phyloP scores from a whole-genome alignment of 2,329 filamentous ascomycete genomes.

The Penicillium oxalicum region DNA sequence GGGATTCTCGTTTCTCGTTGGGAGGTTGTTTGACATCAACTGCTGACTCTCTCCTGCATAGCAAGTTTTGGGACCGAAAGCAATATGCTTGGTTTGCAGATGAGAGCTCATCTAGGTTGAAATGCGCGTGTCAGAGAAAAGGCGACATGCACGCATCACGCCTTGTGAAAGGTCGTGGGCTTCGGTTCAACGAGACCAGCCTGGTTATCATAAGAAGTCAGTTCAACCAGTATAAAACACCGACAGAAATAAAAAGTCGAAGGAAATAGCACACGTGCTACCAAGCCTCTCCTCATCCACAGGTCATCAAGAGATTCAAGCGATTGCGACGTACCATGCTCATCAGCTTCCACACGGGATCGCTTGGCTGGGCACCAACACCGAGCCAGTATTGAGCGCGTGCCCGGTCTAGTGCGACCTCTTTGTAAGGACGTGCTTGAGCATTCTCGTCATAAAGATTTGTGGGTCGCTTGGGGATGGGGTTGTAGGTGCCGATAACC shows the following conservation, averaged over 20 bases:
- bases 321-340: slow-evolving; percentile 57
- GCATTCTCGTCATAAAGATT: slow-evolving; percentile 44
- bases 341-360: slow-evolving; percentile 80
- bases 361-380: slow-evolving; percentile 89
- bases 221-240: slow-evolving; percentile 3
- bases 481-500: slow-evolving; percentile 69
- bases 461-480: slow-evolving; percentile 50
- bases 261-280: too few species aligned
- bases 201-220: slow-evolving; percentile 13
- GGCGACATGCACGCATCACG: slow-evolving; percentile 5
- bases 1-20: neutral
- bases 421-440: slow-evolving; percentile 71
- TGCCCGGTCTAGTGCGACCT: slow-evolving; percentile 76
- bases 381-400: slow-evolving; percentile 94
- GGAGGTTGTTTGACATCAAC: too few species aligned
- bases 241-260: neutral
- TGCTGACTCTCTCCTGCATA: too few species aligned
- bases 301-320: neutral
- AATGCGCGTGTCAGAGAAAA: neutral
- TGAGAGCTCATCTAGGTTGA: neutral
- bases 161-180: slow-evolving; percentile 18
- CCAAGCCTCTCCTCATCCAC: neutral
- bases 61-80: too few species aligned
- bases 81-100: too few species aligned
- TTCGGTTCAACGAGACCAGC: slow-evolving; percentile 32